A percentile compares a stretch with the other conserved stretches of the same genome.
These are phyloP conservation scores for Cutaneotrichosporon spelunceum DNA, from an alignment of 1,284 basidiomycete species.

Conservation along the genomic window DNA sequence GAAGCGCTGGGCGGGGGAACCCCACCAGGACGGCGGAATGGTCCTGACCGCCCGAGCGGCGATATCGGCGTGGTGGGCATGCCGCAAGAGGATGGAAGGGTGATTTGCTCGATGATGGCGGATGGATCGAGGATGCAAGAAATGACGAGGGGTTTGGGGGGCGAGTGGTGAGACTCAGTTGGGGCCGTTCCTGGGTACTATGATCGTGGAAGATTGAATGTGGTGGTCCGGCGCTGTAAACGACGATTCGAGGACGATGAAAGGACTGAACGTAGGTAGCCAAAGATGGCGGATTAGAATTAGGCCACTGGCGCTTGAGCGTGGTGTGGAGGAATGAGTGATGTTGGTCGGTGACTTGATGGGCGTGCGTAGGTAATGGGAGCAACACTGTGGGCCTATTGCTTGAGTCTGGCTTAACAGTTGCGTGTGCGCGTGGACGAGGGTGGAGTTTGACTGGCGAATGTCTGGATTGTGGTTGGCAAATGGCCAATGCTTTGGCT, in stretches of 20 bases:
- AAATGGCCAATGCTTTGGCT: not conserved
- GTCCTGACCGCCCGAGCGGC: slow-evolving; percentile 2
- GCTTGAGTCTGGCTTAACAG: not conserved
- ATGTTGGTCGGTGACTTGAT: too few species aligned
- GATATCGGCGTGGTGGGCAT: slow-evolving; percentile 6
- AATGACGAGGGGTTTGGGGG: not conserved
- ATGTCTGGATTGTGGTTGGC: slow-evolving; percentile 1
- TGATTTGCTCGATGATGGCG: not conserved
- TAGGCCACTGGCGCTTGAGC: too few species aligned
- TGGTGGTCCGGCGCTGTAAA: not conserved
- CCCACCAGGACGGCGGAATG: not conserved
- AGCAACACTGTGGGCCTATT: too few species aligned
- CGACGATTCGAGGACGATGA: not conserved
- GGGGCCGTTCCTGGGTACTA: not conserved
- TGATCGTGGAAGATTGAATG: not conserved
- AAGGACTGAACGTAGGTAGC: not conserved
- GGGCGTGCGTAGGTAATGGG: too few species aligned
- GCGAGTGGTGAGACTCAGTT: not conserved
- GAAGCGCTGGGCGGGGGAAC: not conserved
- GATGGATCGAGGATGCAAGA: not conserved
- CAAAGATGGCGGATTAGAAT: too few species aligned
- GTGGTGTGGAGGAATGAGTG: too few species aligned
- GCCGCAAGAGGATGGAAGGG: not conserved
- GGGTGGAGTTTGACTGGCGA: not conserved
- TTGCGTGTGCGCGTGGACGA: not conserved